These are phyloP conservation scores for Aurantiochytrium sp. DNA, from an alignment of 108 stramenopile genomes.

Conservation along the genomic window DNA sequence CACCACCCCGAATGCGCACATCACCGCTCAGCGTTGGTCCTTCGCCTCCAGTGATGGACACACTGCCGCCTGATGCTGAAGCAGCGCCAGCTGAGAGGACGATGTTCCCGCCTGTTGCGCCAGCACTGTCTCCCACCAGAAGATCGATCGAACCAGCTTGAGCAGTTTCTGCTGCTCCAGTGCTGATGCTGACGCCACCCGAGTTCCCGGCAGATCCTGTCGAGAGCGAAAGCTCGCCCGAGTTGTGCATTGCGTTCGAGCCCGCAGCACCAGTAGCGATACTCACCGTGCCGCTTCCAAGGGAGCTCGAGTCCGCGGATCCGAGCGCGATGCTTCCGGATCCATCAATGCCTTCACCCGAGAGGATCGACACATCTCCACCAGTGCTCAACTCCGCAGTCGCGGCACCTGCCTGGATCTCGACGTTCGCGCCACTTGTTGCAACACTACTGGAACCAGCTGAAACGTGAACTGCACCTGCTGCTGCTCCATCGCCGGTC, in stretches of 20 bases:
- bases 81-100: not conserved
- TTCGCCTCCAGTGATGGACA: slow-evolving; percentile 11
- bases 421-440: not conserved
- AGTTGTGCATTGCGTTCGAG: not conserved
- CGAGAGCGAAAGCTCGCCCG: not conserved
- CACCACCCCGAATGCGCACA: not conserved
- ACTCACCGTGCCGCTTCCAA: not conserved
- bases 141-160: not conserved
- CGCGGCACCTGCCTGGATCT: not conserved
- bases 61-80: not conserved
- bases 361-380: not conserved
- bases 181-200: not conserved
- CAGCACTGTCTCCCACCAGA: not conserved
- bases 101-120: not conserved
- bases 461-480: not conserved
- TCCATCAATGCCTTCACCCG: not conserved
- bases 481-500: not conserved
- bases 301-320: not conserved
- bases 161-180: not conserved
- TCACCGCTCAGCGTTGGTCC: slow-evolving; percentile 17
- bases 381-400: not conserved
- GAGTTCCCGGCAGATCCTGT: not conserved
- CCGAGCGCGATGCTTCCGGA: not conserved
- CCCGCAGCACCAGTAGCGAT: not conserved
- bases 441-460: not conserved